Percentiles rank a stretch among this genome's conserved stretches.
Evolutionary conservation across 1,139 yeast genomes (phyloP).

Genomic region (Candida buenavistaensis): DNA sequence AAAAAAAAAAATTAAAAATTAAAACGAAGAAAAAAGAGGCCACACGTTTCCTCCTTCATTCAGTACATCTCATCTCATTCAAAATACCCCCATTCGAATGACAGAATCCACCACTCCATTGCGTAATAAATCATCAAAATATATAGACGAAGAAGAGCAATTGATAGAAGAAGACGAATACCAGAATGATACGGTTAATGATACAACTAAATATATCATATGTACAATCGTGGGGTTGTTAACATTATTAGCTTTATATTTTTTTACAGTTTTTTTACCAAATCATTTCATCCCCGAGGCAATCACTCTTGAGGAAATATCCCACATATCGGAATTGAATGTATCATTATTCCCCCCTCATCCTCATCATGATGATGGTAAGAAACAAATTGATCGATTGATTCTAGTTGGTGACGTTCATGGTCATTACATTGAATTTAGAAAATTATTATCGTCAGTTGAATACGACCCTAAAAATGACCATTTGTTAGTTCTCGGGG

Average conservation of each 20-base stretch:
- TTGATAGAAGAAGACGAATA: not conserved
- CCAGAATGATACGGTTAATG: not conserved
- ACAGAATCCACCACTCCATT: not conserved
- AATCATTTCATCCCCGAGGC: slow-evolving; percentile 35
- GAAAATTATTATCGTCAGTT: slow-evolving; percentile 46
- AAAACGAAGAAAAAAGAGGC: not conserved
- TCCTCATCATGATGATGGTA: not conserved
- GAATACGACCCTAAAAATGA: slow-evolving; percentile 50
- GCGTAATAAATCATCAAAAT: no score
- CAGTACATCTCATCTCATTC: no score
- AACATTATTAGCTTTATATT: slow-evolving; percentile 22
- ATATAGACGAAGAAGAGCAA: not conserved
- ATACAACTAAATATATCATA: slow-evolving; percentile 14
- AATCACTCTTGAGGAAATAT: slow-evolving; percentile 26
- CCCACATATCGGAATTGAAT: slow-evolving; percentile 25
- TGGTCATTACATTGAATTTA: slow-evolving; percentile 65
- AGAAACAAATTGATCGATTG: slow-evolving; percentile 40
- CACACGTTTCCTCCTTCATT: no score
- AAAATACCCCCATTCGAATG: no score
- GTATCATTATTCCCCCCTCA: slow-evolving; percentile 22
- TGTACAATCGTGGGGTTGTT: slow-evolving; percentile 17
- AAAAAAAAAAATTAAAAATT: not conserved
- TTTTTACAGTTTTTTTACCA: slow-evolving; percentile 38
- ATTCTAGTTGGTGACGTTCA: slow-evolving; percentile 86
- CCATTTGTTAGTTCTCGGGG: slow-evolving; percentile 75